Base-by-base conservation (phyloP, 495 filamentous ascomycete genomes). In the Cudoniella acicularis region DNA sequence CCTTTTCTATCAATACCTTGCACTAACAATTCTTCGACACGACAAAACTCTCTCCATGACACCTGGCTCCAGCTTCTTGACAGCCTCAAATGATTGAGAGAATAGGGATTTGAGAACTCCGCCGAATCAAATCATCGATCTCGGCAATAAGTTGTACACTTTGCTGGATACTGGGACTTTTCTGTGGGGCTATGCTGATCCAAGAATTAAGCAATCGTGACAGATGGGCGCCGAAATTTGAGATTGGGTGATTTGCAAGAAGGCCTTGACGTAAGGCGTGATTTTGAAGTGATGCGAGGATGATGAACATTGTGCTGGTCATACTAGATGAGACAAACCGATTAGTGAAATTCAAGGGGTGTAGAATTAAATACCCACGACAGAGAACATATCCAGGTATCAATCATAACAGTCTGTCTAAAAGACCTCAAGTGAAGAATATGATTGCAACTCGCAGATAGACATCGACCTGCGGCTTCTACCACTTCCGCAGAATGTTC, bases 341-440 rank as follows among this genome's bases (percentile, higher is more conserved):
- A 63, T 27, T 23, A 22, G 4, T 10, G 18, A n/a, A 16, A n/a
- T 13, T 17, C 16, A 2, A 6, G 21, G 11, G 10, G 16, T 22
- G 18, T 17, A 21, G 16, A 8, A 13, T n/a, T 36, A 20, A 9
- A 52, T 22, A 72, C 74, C 59, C 65, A 76, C 76, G 73, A 77
- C 10, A 79, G 61, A 10, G 76, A 74, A 55, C 75, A 79, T 23
- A 77, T 76, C 76, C 76, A 79, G 0, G 76, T 75, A 60, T 79
- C 76, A 1, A 79, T 67, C 66, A 78, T 56, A 8, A 78, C 63
- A 0, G 75, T 78, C 49, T 79, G 73, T 0, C 66, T 61, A 43
- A 77, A 71, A 3, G 64, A 67, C 20, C 67, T 58, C 11, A 78
- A 49, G 52, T 77, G 74, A 57, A 72, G 52, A 0, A 75, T 72